A percentile compares a stretch with the other conserved stretches of the same genome.
phyloP scores from a whole-genome alignment of 495 filamentous ascomycete genomes.

The Daldinia vernicosa region DNA sequence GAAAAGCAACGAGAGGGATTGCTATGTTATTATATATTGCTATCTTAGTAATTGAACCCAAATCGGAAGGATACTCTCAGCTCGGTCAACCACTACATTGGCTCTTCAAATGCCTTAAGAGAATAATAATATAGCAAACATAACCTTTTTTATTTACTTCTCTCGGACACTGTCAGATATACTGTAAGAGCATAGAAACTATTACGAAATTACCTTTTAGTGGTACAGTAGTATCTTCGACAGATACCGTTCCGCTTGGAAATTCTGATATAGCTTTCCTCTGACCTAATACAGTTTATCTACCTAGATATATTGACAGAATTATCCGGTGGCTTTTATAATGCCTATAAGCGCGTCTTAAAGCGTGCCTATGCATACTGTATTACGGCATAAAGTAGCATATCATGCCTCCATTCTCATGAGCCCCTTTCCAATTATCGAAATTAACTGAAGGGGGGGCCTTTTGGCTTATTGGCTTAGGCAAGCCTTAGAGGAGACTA shows the following conservation, averaged over 20 bases:
- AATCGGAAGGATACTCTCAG: neutral
- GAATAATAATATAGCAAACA: neutral
- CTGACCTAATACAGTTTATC: neutral
- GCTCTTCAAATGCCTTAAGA: neutral
- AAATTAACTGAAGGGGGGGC: neutral
- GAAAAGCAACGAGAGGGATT: neutral
- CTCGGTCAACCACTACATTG: neutral
- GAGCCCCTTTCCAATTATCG: neutral
- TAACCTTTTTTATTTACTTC: neutral
- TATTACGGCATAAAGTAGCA: too few relatives aligned
- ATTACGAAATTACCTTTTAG: too few relatives aligned
- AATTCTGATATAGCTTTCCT: neutral
- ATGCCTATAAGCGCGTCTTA: neutral
- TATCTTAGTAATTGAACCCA: neutral
- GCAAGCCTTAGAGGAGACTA: too few relatives aligned
- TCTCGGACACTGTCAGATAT: too few relatives aligned
- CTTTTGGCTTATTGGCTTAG: too few relatives aligned
- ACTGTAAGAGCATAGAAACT: too few relatives aligned
- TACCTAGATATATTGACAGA: neutral
- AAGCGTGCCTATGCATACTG: neutral
- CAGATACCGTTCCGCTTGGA: neutral
- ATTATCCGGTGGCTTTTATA: neutral
- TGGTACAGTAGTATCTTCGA: too few relatives aligned
- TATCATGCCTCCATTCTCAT: too few relatives aligned
- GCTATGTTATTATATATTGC: neutral